A percentile compares a stretch with the other conserved stretches of the same genome.
These are phyloP conservation scores for Blastocladiella emersonii DNA, from an alignment of 371 early-diverging fungal genomes.

Conservation along the genomic window DNA sequence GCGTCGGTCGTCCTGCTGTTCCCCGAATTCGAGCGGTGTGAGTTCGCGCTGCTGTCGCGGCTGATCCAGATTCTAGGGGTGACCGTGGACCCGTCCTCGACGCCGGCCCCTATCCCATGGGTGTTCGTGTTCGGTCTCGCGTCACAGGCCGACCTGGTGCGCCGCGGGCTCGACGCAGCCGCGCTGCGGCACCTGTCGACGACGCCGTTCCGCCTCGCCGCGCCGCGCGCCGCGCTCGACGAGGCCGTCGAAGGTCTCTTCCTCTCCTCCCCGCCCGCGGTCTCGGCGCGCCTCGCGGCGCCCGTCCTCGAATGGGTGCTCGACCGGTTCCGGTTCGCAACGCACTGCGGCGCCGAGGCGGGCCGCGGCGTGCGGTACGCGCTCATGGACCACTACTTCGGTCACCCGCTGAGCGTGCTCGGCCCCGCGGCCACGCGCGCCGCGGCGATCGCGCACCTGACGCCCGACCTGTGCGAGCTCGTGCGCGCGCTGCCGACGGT, in stretches of 20 bases:
- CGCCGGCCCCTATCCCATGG: background rate
- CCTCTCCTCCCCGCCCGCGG: background rate
- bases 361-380: background rate
- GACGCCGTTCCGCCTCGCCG: background rate
- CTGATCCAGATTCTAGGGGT: background rate
- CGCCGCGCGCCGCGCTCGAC: background rate
- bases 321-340: background rate
- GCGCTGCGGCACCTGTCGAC: background rate
- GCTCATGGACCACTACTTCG: background rate
- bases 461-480: background rate
- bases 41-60: background rate
- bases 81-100: background rate
- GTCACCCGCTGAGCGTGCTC: background rate
- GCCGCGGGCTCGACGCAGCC: background rate
- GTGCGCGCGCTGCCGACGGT: background rate
- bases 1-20: slow-evolving; percentile 2
- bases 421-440: background rate
- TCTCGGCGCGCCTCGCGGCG: background rate
- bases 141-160: background rate
- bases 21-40: slow-evolving; percentile 8
- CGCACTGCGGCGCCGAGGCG: background rate
- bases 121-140: background rate
- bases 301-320: background rate
- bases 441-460: background rate
- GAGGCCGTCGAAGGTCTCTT: background rate